Base-by-base conservation (phyloP, 305 asterid genomes). In the Euphrasia arctica region DNA sequence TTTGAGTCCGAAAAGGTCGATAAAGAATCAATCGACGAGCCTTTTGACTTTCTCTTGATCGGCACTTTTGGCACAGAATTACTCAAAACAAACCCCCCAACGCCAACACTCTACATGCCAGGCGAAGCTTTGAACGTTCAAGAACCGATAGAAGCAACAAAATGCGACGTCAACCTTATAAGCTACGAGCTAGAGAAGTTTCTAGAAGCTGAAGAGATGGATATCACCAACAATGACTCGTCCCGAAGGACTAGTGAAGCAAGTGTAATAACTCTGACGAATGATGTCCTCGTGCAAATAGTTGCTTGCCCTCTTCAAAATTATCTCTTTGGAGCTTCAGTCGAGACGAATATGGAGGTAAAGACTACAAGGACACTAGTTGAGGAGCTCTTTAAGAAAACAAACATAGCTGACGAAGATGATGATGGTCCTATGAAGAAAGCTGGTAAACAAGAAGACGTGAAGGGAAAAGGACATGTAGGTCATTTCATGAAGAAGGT, bases 41-140 rank as follows among this genome's bases (percentile, higher is more conserved):
- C 80, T 39, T 79, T 79, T 31, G 92, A 85, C 28, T 80, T 87
- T 71, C 91, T 87, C 60, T 78, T 92, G 69, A 87, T 87, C 55
- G 92, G 90, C 6, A 87, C 90, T 65, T 78, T 87, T 12, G 92
- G 90, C 18, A 56, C 62, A 64, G 80, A 83, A 48, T 29, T 51
- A 14, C 70, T 68, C 65, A 67, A 55, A 54, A 51, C 71, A 18
- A 83, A 76, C 48, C 86, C 88, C 60, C 77, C 90, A 51, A 81
- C 95, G 22, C 90, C 92, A 57, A 79, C 80, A 15, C 78, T 87
- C 28, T 75, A 76, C 0, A 49, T 48, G 52, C 55, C 73, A n/a
- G 12, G 25, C 3, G 62, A 60, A 15, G 51, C 48, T 1, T 41
- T 70, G 36, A 70, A 69, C 4, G 57, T 65, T 56, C 67, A 68